phyloP scores from a whole-genome alignment of 805 yeast species.

The Saccharomyces jurei region DNA sequence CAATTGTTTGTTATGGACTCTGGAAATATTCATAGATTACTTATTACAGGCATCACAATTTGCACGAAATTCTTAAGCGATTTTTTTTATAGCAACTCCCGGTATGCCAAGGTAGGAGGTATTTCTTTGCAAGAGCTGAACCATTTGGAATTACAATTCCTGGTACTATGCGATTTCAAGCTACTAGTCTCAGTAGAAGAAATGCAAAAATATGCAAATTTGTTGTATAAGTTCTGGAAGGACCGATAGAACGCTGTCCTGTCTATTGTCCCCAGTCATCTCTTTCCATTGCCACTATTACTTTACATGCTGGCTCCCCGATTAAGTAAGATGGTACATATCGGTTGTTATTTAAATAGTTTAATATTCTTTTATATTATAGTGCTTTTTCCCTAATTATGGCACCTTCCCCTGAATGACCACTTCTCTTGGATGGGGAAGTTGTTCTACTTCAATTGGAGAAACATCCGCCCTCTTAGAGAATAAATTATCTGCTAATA shows the following conservation, averaged over 20 bases:
- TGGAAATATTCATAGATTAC: conserved; percentile 86
- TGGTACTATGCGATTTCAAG: conserved; percentile 75
- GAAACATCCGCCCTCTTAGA: background rate
- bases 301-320: background rate
- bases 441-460: too few relatives aligned
- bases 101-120: conserved; percentile 95
- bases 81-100: conserved; percentile 84
- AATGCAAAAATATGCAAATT: conserved; percentile 80
- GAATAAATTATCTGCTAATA: background rate
- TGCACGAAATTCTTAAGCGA: conserved; percentile 92
- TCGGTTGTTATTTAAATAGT: background rate
- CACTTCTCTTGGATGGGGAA: background rate
- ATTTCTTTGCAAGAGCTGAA: conserved; percentile 88
- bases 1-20: conserved; percentile 92
- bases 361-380: background rate
- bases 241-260: background rate
- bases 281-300: background rate
- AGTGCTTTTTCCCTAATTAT: background rate
- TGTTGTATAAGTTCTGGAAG: conserved; percentile 76
- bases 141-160: conserved; percentile 82
- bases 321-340: background rate
- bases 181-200: conserved; percentile 85
- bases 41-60: conserved; percentile 91
- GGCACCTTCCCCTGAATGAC: background rate
- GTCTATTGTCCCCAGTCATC: background rate